Evolutionary conservation across 1,139 yeast genomes (phyloP).

Genomic region (Entelexis sorbosivorans): DNA sequence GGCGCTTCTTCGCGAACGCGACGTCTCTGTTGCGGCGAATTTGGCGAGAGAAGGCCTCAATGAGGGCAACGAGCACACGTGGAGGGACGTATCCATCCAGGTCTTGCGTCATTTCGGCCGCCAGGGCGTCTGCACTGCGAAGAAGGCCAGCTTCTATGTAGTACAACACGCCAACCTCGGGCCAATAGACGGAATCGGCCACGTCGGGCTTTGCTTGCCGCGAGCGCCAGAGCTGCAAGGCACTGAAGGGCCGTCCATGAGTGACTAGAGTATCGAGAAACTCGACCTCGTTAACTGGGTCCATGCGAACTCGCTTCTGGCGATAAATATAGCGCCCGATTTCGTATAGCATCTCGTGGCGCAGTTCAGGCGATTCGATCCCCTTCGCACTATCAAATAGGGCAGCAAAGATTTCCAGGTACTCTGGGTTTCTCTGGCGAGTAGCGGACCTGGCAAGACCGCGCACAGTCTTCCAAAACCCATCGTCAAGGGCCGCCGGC

Average conservation of each 20-base stretch:
- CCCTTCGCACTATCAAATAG: slow-evolving; percentile 29
- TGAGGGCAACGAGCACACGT: slow-evolving; percentile 12
- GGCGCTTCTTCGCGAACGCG: background rate
- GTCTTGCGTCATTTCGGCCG: background rate
- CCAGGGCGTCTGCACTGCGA: slow-evolving; percentile 14
- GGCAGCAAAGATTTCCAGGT: slow-evolving; percentile 24
- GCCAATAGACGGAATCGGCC: slow-evolving; percentile 27
- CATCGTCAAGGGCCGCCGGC: slow-evolving; percentile 9
- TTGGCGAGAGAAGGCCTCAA: slow-evolving; percentile 11
- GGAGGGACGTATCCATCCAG: slow-evolving; percentile 9
- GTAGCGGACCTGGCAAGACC: slow-evolving; percentile 7
- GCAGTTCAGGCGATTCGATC: slow-evolving; percentile 16
- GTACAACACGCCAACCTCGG: slow-evolving; percentile 29
- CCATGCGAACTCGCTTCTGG: slow-evolving; percentile 28
- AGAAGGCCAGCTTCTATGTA: slow-evolving; percentile 25
- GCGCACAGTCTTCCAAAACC: slow-evolving; percentile 17
- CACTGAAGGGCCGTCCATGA: slow-evolving; percentile 23
- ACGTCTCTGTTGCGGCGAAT: background rate
- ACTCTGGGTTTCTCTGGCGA: background rate
- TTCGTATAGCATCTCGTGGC: slow-evolving; percentile 23
- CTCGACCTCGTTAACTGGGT: slow-evolving; percentile 32
- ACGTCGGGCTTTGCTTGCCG: slow-evolving; percentile 27
- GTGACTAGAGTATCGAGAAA: slow-evolving; percentile 28
- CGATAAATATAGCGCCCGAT: slow-evolving; percentile 25
- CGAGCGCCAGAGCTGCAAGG: slow-evolving; percentile 28